phyloP scores from a whole-genome alignment of 495 filamentous ascomycete genomes.

The Lasiosphaeria ovina region DNA sequence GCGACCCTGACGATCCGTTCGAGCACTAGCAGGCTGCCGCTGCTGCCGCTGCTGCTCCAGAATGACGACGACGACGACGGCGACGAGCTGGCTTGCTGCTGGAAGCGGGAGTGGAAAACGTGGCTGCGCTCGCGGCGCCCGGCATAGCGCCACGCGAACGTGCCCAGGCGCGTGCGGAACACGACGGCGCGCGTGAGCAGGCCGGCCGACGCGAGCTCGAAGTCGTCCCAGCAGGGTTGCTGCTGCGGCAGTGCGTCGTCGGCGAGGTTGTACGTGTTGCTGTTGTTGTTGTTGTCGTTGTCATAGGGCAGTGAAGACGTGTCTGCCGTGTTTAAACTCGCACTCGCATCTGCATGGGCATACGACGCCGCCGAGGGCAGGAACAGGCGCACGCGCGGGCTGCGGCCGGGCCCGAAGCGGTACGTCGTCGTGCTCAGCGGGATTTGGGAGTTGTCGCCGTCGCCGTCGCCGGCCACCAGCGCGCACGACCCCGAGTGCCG shows the following conservation, averaged over 20 bases:
- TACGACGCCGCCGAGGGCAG: conserved; percentile 3
- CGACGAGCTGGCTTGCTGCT: no score
- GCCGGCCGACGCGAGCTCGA: conserved; percentile 35
- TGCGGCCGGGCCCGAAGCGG: conserved; percentile 47
- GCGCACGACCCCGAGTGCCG: conserved; percentile 43
- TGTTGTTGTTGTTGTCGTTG: no score
- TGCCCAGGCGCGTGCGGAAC: conserved; percentile 39
- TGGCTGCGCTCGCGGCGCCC: conserved; percentile 33
- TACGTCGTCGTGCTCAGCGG: conserved; percentile 45
- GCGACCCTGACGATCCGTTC: conserved; percentile 26
- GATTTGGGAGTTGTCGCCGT: conserved; percentile 13
- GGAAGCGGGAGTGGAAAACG: neutral
- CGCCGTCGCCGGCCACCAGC: conserved; percentile 21
- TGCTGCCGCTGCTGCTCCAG: neutral
- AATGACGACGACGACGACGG: no score
- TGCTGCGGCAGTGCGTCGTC: neutral
- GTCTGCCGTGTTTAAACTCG: no score
- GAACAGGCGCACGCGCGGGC: conserved; percentile 27
- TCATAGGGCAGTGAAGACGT: no score
- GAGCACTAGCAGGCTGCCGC: conserved; percentile 39
- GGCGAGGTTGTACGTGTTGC: neutral
- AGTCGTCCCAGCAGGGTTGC: conserved; percentile 22
- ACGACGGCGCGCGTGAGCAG: conserved; percentile 36
- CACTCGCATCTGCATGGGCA: no score
- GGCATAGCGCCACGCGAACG: conserved; percentile 53